Evolutionary conservation across 176 grass and related monocot species (phyloP).

Genomic region (Triticum turgidum): DNA sequence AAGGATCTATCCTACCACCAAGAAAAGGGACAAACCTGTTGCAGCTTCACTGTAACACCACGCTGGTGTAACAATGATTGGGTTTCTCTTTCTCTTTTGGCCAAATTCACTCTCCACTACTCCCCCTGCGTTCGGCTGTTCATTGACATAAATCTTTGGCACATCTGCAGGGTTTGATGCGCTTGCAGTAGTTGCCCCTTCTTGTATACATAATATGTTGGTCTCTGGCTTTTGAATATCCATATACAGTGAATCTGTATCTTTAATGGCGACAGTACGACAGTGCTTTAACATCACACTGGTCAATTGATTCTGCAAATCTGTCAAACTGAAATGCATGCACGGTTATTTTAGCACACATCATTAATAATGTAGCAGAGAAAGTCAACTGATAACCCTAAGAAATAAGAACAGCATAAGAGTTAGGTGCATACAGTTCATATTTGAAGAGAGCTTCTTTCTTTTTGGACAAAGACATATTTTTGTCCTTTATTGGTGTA

Average conservation of each 20-base stretch:
- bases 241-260: conserved; percentile 28
- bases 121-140: conserved; percentile 42
- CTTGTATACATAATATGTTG: conserved; percentile 30
- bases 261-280: conserved; percentile 47
- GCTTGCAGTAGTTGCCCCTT: conserved; percentile 32
- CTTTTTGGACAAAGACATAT: conserved; percentile 74
- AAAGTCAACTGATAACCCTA: conserved; percentile 14
- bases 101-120: conserved; percentile 49
- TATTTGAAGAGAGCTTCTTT: conserved; percentile 97
- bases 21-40: conserved; percentile 56
- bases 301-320: conserved; percentile 89
- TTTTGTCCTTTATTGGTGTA: conserved; percentile 51
- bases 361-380: conserved; percentile 24
- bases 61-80: conserved; percentile 90
- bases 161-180: conserved; percentile 44
- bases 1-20: conserved; percentile 12
- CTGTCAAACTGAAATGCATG: conserved; percentile 85
- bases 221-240: conserved; percentile 49
- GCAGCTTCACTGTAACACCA: conserved; percentile 89
- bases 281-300: conserved; percentile 65
- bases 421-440: conserved; percentile 68
- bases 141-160: conserved; percentile 43
- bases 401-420: conserved; percentile 4
- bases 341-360: conserved; percentile 30
- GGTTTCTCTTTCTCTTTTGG: conserved; percentile 84